Evolutionary conservation across 352 stramenopile species (phyloP), one percentile per base, ranked within the genome.

Genomic region (Pythium aphanidermatum): DNA sequence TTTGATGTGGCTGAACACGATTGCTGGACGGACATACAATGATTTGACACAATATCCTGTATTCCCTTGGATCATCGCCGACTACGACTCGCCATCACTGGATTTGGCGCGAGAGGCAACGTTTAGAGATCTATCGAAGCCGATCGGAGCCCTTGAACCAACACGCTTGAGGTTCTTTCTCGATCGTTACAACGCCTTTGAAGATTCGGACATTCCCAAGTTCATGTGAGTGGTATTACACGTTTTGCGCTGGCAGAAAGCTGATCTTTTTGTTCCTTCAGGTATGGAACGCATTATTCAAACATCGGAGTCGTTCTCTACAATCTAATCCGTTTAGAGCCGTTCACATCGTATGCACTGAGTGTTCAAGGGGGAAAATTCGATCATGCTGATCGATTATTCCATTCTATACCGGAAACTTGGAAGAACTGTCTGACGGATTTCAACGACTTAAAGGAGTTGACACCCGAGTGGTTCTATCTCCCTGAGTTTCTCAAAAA

Each of bases 251-350:
- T 14, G 13, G 21, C 19, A 17, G 5, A 13, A 39, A 24, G 21
- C 25, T 43, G n/a, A 31, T 12, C 20, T 42, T n/a, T 33, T 11
- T 41, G 5, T 2, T 6, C 27, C 25, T 39, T 11, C 64, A 94
- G 79, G 78, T 94, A 94, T 51, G 83, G 83, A 9, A 87, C 83
- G 8, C 83, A 95, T 50, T 95, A 95, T 56, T 95, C 83, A 9
- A 90, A 95, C 50, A 83, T 92, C 17, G 97, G 95, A 1, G 96
- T 97, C 56, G 96, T 99, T 5, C 77, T 99, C 4, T 98, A 98
- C 66, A 99, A 99, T 62, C 69, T 99, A 21, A 91, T 99, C 64
- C 89, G 97, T 8, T 60, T 99, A n/a, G 96, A 99, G 64, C 97
- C 96, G 10, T 99, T 98, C 68, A 98, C 94, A 4, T 83, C 93